A percentile compares a stretch with the other conserved stretches of the same genome.
phyloP scores from a whole-genome alignment of 108 stramenopile genomes.

The Cyclotella kingstonii region DNA sequence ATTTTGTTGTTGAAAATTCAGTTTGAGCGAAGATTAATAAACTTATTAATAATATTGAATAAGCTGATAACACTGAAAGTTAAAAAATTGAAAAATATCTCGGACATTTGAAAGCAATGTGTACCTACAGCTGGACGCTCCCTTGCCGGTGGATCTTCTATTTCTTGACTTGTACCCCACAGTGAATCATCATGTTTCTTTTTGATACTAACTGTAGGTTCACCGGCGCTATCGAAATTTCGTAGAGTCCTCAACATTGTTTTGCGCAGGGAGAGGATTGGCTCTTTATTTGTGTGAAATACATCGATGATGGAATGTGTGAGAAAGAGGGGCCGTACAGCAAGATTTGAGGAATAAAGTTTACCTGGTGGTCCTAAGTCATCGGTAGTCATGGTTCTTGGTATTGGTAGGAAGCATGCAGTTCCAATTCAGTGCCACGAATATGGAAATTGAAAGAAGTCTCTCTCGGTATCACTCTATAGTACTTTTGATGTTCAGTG shows the following conservation, averaged over 20 bases:
- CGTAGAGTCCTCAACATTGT: constrained; percentile 11
- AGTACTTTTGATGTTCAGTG: too few species aligned
- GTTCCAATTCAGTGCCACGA: too few species aligned
- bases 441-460: too few species aligned
- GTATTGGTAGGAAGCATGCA: too few species aligned
- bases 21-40: not conserved
- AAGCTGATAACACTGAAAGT: not conserved
- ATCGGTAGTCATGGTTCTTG: too few species aligned
- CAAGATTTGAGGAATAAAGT: too few species aligned
- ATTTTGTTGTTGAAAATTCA: not conserved
- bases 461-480: too few species aligned
- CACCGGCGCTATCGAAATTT: constrained; percentile 12
- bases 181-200: not conserved
- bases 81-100: not conserved
- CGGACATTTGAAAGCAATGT: not conserved
- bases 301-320: too few species aligned
- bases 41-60: not conserved
- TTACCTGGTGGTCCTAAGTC: too few species aligned
- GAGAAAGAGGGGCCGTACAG: too few species aligned
- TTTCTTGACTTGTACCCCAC: constrained; percentile 2
- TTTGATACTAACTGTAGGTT: not conserved
- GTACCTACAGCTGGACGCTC: constrained; percentile 62
- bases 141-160: constrained; percentile 72
- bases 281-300: too few species aligned
- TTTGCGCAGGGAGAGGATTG: constrained; percentile 4